These are phyloP conservation scores for Pestalotiopsis sp. DNA, from an alignment of 2,329 filamentous ascomycete genomes.

Conservation along the genomic window DNA sequence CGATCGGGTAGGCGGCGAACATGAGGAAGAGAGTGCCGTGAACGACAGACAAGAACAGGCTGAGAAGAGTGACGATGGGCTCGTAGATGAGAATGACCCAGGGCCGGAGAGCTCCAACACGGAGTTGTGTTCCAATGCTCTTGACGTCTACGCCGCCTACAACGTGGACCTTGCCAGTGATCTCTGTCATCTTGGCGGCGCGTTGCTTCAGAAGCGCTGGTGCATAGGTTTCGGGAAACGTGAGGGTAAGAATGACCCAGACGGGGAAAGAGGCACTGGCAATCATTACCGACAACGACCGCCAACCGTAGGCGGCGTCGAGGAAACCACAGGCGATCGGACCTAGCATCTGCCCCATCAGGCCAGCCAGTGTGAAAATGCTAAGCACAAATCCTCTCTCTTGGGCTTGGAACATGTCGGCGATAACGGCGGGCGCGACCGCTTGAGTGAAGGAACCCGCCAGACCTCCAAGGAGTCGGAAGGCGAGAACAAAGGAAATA, in stretches of 20 bases:
- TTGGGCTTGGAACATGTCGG: constrained; percentile 14
- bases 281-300: constrained; percentile 19
- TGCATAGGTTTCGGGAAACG: constrained; percentile 30
- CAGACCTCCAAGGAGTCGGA: constrained; percentile 12
- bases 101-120: constrained; percentile 15
- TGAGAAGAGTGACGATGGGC: constrained; percentile 56
- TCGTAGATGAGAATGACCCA: constrained; percentile 50
- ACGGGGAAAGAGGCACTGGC: constrained; percentile 14
- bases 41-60: constrained; percentile 51
- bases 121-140: constrained; percentile 11
- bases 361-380: constrained; percentile 17
- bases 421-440: constrained; percentile 13
- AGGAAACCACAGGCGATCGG: constrained; percentile 21
- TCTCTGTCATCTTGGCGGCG: constrained; percentile 17
- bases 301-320: constrained; percentile 18
- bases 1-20: constrained; percentile 46
- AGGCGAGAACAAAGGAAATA: constrained; percentile 11
- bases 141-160: constrained; percentile 16
- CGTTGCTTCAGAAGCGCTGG: constrained; percentile 25
- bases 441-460: constrained; percentile 15
- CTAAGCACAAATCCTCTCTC: constrained; percentile 15
- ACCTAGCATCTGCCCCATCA: constrained; percentile 22
- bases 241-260: constrained; percentile 12
- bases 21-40: constrained; percentile 41
- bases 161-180: constrained; percentile 24